phyloP scores from a whole-genome alignment of 441 rosid species.

The Kokia cookei region DNA sequence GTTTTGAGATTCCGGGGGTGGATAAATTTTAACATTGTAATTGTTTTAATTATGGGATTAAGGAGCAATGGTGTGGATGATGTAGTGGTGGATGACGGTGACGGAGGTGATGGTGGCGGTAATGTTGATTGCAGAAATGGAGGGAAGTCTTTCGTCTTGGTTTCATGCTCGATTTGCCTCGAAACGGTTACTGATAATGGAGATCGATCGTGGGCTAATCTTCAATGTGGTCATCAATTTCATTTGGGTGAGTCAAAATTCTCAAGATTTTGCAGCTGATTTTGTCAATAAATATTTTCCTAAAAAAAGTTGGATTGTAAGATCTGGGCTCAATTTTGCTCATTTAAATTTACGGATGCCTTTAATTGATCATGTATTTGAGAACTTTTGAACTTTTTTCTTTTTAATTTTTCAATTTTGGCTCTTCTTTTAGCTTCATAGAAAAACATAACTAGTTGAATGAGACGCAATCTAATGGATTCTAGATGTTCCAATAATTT shows the following conservation, averaged over 20 bases:
- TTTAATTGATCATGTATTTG: background rate
- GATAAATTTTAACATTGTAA: slow-evolving; percentile 3
- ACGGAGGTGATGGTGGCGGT: slow-evolving; percentile 32
- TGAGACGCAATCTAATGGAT: background rate
- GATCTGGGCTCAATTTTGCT: slow-evolving; percentile 36
- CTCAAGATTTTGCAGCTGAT: background rate
- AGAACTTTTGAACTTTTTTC: background rate
- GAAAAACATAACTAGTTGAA: background rate
- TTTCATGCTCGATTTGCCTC: slow-evolving; percentile 91
- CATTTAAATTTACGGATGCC: background rate
- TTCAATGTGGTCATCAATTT: slow-evolving; percentile 92
- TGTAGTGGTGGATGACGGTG: slow-evolving; percentile 48
- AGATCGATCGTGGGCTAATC: slow-evolving; percentile 96
- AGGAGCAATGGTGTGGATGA: slow-evolving; percentile 52
- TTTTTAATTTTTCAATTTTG: background rate
- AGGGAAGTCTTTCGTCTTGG: slow-evolving; percentile 41
- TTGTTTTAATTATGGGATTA: slow-evolving; percentile 56
- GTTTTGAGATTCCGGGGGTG: slow-evolving; percentile 23
- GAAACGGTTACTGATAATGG: slow-evolving; percentile 66
- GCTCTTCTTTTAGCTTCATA: background rate
- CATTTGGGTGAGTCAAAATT: slow-evolving; percentile 60
- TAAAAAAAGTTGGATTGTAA: slow-evolving; percentile 16
- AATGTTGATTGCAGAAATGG: slow-evolving; percentile 31
- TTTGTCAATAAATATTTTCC: background rate
- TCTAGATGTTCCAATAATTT: background rate